These are phyloP conservation scores for Hypoxylon rubiginosum DNA, from an alignment of 2,329 filamentous ascomycete species.

Conservation along the genomic window DNA sequence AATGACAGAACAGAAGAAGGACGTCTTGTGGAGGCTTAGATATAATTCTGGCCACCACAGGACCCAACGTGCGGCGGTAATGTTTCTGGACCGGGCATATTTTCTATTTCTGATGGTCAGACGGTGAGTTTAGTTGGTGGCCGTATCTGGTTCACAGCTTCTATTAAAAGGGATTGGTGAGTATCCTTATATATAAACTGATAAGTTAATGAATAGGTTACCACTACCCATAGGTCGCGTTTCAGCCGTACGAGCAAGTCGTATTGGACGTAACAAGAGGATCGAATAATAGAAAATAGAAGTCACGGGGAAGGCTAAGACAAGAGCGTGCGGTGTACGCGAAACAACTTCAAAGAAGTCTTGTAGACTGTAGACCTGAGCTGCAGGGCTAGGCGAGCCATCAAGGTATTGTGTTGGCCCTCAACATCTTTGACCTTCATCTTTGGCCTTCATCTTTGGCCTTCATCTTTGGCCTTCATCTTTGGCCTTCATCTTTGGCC, in stretches of 20 bases:
- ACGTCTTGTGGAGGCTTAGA: slow-evolving; percentile 21
- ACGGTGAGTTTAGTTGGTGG: neutral
- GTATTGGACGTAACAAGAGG: neutral
- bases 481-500: too few relatives aligned
- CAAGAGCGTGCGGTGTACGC: neutral
- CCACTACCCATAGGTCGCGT: too few relatives aligned
- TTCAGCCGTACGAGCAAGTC: too few relatives aligned
- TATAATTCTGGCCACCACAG: neutral
- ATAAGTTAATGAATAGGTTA: neutral
- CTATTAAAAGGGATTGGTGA: neutral
- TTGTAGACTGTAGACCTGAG: neutral
- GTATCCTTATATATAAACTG: neutral
- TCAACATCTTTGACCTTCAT: too few relatives aligned
- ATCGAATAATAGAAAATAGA: neutral
- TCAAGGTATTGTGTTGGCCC: neutral
- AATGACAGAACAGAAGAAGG: slow-evolving; percentile 17
- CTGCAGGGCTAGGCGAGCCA: neutral
- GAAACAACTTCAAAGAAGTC: neutral
- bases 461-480: too few relatives aligned
- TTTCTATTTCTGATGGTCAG: slow-evolving; percentile 1
- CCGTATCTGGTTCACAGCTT: neutral
- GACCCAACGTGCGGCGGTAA: neutral
- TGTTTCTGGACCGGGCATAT: neutral
- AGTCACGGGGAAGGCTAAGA: neutral
- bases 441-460: too few relatives aligned